Conservation (phyloP, 352 stramenopile species). For the Paralagenidium karlingii region DNA sequence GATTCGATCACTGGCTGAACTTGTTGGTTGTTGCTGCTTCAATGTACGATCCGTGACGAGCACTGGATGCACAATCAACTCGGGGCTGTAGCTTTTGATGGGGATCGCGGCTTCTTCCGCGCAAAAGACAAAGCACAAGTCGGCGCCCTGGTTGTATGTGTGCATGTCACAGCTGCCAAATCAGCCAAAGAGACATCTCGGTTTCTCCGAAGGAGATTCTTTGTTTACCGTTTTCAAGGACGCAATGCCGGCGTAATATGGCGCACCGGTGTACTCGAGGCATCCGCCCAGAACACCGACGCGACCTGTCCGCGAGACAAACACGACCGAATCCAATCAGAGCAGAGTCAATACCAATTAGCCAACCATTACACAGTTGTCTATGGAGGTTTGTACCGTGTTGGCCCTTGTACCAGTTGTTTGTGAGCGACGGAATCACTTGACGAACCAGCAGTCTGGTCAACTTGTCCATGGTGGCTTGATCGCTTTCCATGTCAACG, state of each 20-base stretch:
- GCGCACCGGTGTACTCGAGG: conserved; percentile 94
- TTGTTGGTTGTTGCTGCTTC: not conserved
- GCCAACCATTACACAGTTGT: conserved; percentile 4
- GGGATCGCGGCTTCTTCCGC: conserved; percentile 87
- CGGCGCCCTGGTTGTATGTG: conserved; percentile 55
- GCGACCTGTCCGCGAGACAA: conserved; percentile 22
- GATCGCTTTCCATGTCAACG: no score
- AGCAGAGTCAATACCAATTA: not conserved
- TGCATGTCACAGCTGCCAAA: not conserved
- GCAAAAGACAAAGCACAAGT: conserved; percentile 94
- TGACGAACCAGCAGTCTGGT: conserved; percentile 4
- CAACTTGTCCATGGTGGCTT: not conserved
- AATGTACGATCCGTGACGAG: conserved; percentile 30
- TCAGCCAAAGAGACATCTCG: not conserved
- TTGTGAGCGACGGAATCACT: conserved; percentile 55
- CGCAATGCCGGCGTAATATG: conserved; percentile 93
- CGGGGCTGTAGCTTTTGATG: conserved; percentile 96
- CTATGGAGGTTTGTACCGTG: no score
- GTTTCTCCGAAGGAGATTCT: not conserved
- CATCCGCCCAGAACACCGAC: conserved; percentile 93
- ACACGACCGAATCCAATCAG: not conserved
- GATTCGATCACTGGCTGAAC: conserved; percentile 9
- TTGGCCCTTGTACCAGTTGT: conserved; percentile 54
- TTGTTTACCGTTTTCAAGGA: conserved; percentile 73
- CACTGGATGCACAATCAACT: conserved; percentile 91